Evolutionary conservation across 2,329 filamentous ascomycete genomes (phyloP).

Genomic region (Talaromyces marneffei): DNA sequence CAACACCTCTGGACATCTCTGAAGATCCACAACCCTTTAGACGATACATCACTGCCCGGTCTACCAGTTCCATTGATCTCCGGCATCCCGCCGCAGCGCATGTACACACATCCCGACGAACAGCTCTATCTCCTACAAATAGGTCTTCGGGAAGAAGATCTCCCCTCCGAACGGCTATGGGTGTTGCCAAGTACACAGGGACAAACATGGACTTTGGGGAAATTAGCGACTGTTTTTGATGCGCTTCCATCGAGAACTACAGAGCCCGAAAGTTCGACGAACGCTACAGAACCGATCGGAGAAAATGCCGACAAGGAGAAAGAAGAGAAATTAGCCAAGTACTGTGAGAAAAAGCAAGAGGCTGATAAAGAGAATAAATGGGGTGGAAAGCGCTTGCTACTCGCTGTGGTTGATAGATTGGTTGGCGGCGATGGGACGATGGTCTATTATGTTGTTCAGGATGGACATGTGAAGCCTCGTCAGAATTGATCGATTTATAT

Average conservation of each 20-base stretch:
- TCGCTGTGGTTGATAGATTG: slow-evolving; percentile 51
- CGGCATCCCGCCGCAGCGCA: slow-evolving; percentile 54
- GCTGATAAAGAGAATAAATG: slow-evolving; percentile 30
- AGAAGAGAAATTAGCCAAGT: slow-evolving; percentile 26
- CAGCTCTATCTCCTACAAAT: slow-evolving; percentile 55
- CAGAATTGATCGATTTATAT: slow-evolving; percentile 47
- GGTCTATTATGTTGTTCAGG: slow-evolving; percentile 60
- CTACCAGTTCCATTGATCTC: slow-evolving; percentile 50
- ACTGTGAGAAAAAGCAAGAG: slow-evolving; percentile 25
- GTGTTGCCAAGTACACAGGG: slow-evolving; percentile 54
- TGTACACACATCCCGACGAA: slow-evolving; percentile 61
- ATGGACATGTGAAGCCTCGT: slow-evolving; percentile 59
- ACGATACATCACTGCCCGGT: slow-evolving; percentile 18
- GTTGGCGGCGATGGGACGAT: slow-evolving; percentile 55
- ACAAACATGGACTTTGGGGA: slow-evolving; percentile 55
- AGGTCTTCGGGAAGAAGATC: slow-evolving; percentile 42
- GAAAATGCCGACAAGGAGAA: slow-evolving; percentile 22
- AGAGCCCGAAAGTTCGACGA: neutral
- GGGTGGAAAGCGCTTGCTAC: slow-evolving; percentile 50
- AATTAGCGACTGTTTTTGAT: slow-evolving; percentile 54
- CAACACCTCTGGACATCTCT: slow-evolving; percentile 58
- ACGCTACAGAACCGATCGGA: slow-evolving; percentile 4
- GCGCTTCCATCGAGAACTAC: slow-evolving; percentile 34
- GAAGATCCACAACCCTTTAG: slow-evolving; percentile 38
- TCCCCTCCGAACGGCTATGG: slow-evolving; percentile 51